A percentile compares a stretch with the other conserved stretches of the same genome.
Evolutionary conservation across 2,329 filamentous ascomycete species (phyloP).

Genomic region (Pseudogymnoascus sp.): DNA sequence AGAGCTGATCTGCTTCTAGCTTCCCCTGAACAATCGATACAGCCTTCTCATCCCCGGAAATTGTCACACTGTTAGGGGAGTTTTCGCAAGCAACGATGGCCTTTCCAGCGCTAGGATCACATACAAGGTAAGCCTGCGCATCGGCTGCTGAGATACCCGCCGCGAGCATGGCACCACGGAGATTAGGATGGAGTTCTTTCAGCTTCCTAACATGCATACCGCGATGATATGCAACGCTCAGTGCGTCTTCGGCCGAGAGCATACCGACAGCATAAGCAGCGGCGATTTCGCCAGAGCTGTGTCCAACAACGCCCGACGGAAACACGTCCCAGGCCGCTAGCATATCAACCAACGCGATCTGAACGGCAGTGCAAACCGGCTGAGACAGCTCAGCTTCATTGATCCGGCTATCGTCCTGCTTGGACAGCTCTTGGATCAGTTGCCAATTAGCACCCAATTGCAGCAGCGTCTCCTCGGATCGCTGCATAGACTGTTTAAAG

Average conservation of each 20-base stretch:
- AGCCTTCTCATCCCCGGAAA: slow-evolving; percentile 17
- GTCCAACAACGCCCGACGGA: slow-evolving; percentile 34
- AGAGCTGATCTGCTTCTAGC: slow-evolving; percentile 15
- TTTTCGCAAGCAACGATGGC: slow-evolving; percentile 29
- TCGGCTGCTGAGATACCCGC: slow-evolving; percentile 31
- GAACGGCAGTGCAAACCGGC: slow-evolving; percentile 39
- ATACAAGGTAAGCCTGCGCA: not conserved
- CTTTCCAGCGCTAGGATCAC: not conserved
- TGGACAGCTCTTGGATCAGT: not conserved
- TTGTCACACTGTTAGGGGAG: slow-evolving; percentile 15
- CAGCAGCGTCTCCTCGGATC: not conserved
- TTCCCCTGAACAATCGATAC: slow-evolving; percentile 12
- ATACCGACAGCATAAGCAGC: slow-evolving; percentile 36
- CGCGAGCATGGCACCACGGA: slow-evolving; percentile 45
- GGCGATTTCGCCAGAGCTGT: slow-evolving; percentile 38
- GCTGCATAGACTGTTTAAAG: not conserved
- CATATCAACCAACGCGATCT: slow-evolving; percentile 38
- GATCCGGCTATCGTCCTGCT: slow-evolving; percentile 25
- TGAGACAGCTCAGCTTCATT: slow-evolving; percentile 35
- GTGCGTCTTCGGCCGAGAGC: slow-evolving; percentile 26
- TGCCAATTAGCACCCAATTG: not conserved
- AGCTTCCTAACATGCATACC: slow-evolving; percentile 24
- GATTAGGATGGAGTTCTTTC: slow-evolving; percentile 12
- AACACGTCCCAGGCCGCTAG: slow-evolving; percentile 34
- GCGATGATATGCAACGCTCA: slow-evolving; percentile 38